Conservation (phyloP, 129 eudicot species). For the Artemisia tridentata region DNA sequence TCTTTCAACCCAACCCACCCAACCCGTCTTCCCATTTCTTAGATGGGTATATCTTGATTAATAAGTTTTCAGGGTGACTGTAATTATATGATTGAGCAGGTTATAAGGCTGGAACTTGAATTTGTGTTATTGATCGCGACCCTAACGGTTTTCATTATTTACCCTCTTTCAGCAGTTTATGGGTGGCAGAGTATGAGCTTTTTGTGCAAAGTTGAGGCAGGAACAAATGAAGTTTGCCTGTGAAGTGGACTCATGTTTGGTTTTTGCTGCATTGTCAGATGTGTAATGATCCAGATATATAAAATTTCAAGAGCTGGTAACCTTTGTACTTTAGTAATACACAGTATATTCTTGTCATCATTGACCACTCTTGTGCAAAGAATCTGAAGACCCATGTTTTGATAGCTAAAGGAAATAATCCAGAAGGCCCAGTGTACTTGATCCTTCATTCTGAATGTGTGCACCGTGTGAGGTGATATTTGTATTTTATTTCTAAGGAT, state of each 20-base stretch:
- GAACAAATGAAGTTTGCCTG: slow-evolving; percentile 12
- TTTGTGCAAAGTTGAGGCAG: slow-evolving; percentile 15
- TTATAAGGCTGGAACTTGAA: not conserved
- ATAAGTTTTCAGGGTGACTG: not conserved
- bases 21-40: not conserved
- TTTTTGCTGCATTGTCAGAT: slow-evolving; percentile 4
- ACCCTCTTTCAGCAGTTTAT: slow-evolving; percentile 27
- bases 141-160: slow-evolving; percentile 11
- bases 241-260: not conserved
- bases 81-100: not conserved
- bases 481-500: not conserved
- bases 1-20: not conserved
- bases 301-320: slow-evolving; percentile 18
- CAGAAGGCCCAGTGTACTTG: slow-evolving; percentile 10
- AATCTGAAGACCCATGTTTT: slow-evolving; percentile 26
- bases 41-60: not conserved
- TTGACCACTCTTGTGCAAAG: slow-evolving; percentile 7
- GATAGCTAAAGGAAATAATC: slow-evolving; percentile 19
- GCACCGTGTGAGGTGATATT: not conserved
- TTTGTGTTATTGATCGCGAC: slow-evolving; percentile 1
- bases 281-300: slow-evolving; percentile 18
- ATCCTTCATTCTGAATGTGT: not conserved
- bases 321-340: slow-evolving; percentile 24
- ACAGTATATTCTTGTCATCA: slow-evolving; percentile 15
- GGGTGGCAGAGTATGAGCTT: slow-evolving; percentile 31